Conservation (phyloP, 345 rosid species). For the Lumnitzera racemosa region DNA sequence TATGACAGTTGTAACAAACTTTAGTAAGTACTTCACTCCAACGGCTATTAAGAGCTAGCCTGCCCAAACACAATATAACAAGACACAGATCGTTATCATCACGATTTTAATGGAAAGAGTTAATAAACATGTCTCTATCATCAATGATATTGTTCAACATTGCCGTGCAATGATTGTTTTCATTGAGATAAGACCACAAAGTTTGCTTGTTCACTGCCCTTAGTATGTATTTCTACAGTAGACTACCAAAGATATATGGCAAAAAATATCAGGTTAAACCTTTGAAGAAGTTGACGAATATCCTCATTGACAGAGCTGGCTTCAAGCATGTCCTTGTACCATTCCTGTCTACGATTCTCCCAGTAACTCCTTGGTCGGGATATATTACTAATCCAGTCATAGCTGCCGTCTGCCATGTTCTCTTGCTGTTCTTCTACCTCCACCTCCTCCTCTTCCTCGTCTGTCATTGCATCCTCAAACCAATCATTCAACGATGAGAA, state of each 20-base stretch:
- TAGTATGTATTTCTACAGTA: not conserved
- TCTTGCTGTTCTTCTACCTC: conserved; percentile 10
- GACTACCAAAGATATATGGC: not conserved
- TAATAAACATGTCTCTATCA: no score
- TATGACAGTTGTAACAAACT: no score
- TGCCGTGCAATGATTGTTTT: no score
- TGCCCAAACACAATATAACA: no score
- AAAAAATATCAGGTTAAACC: conserved; percentile 26
- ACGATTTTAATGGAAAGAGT: no score
- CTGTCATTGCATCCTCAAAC: conserved; percentile 34
- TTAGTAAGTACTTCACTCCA: no score
- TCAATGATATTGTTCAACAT: no score
- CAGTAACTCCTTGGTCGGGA: conserved; percentile 83
- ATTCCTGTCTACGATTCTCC: conserved; percentile 61
- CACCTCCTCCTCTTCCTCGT: conserved; percentile 23
- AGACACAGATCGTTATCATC: no score
- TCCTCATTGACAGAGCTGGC: conserved; percentile 44
- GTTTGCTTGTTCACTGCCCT: no score
- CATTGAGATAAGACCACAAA: no score
- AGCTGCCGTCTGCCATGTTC: conserved; percentile 11
- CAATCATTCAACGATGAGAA: conserved; percentile 19
- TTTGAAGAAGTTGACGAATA: conserved; percentile 60
- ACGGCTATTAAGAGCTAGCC: no score
- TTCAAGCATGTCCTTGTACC: conserved; percentile 67
- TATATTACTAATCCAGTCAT: conserved; percentile 70